A percentile compares a stretch with the other conserved stretches of the same genome.
Evolutionary conservation across 306 rosid species (phyloP).

Genomic region (Crataegus laevigata): DNA sequence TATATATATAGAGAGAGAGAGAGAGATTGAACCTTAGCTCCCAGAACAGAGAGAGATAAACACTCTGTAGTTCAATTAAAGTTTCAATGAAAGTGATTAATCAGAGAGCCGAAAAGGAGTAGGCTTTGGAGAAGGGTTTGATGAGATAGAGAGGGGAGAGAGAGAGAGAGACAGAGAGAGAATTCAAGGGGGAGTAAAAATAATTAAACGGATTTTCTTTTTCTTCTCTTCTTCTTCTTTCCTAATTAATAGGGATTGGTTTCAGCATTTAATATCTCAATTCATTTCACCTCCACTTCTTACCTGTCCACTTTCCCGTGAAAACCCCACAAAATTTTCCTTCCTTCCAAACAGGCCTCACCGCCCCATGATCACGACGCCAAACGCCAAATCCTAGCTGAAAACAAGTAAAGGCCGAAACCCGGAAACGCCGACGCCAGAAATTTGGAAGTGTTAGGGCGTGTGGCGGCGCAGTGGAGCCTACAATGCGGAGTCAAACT

Average conservation of each 20-base stretch:
- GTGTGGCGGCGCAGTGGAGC: background rate
- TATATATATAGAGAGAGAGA: too few relatives aligned
- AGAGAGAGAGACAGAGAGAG: background rate
- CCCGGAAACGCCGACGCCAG: background rate
- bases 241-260: slow-evolving; percentile 9
- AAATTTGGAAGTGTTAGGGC: background rate
- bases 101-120: background rate
- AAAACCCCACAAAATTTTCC: background rate
- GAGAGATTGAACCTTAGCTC: background rate
- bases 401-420: background rate
- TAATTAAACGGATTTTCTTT: background rate
- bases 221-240: background rate
- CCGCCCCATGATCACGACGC: background rate
- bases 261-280: slow-evolving; percentile 2
- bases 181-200: background rate
- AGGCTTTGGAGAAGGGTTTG: background rate
- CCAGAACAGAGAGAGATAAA: background rate
- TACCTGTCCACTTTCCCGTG: slow-evolving; percentile 1
- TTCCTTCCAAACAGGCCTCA: background rate
- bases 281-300: background rate
- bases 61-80: slow-evolving; percentile 8
- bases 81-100: background rate
- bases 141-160: background rate
- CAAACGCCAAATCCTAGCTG: background rate
- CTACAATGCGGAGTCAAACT: background rate